phyloP scores from a whole-genome alignment of 2,329 filamentous ascomycete genomes.

The Xylariales sp. region DNA sequence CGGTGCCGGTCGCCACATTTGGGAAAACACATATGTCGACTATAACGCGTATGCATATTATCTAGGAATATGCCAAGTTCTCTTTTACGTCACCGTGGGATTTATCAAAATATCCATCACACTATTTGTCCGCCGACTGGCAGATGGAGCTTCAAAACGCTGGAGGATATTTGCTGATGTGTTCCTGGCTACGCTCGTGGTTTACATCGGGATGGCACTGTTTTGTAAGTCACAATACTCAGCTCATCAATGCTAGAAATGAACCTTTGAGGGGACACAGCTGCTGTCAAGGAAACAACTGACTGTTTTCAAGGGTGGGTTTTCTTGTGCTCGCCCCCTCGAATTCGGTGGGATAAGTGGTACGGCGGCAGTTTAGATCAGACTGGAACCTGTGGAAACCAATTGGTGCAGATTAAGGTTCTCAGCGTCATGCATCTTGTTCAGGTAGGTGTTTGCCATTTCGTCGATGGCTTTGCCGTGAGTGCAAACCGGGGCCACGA shows the following conservation, averaged over 20 bases:
- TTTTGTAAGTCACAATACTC: not conserved
- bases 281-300: no score
- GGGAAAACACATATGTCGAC: slow-evolving; percentile 9
- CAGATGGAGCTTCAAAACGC: not conserved
- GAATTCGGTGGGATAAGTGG: not conserved
- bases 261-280: no score
- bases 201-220: not conserved
- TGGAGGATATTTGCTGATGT: not conserved
- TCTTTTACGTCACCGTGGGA: not conserved
- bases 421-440: not conserved
- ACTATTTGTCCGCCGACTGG: no score
- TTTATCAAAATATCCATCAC: not conserved
- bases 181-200: not conserved
- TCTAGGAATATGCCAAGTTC: not conserved
- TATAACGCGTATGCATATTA: slow-evolving; percentile 1
- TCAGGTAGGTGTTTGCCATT: no score
- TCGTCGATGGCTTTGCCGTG: no score
- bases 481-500: no score
- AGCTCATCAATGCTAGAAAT: not conserved
- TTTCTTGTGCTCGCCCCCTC: not conserved
- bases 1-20: slow-evolving; percentile 8
- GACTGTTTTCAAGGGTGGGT: not conserved
- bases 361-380: not conserved
- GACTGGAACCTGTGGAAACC: not conserved
- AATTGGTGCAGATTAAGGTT: not conserved